phyloP scores from a whole-genome alignment of 345 rosid species.

The Euclidium syriacum region DNA sequence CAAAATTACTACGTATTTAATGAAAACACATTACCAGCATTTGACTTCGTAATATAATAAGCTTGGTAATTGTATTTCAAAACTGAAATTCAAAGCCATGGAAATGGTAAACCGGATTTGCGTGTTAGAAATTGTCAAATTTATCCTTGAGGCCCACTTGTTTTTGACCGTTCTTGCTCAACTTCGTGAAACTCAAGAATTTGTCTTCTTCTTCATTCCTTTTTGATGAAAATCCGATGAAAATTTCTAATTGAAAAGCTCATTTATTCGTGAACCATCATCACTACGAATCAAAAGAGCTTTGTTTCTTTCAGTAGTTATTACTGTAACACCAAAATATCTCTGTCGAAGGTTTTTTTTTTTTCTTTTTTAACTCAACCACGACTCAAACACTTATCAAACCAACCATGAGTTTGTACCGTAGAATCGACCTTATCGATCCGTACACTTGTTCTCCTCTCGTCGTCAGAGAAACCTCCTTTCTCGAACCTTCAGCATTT shows the following conservation, averaged over 20 bases:
- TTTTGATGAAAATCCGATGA: not conserved
- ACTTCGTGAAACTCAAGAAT: slow-evolving; percentile 21
- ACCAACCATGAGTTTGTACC: slow-evolving; percentile 29
- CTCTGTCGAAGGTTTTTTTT: not conserved
- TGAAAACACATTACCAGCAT: not conserved
- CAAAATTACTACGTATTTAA: not conserved
- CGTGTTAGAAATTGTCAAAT: not conserved
- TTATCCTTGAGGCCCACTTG: slow-evolving; percentile 13
- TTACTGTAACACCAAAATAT: not conserved
- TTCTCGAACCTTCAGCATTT: slow-evolving; percentile 10
- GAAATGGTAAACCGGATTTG: not conserved
- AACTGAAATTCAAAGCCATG: not conserved
- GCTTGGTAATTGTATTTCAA: not conserved
- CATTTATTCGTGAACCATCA: not conserved
- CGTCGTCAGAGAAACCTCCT: slow-evolving; percentile 21
- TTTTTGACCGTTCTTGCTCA: slow-evolving; percentile 13
- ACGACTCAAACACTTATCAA: slow-evolving; percentile 24
- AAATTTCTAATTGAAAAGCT: not conserved
- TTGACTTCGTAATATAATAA: not conserved
- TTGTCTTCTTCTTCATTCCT: slow-evolving; percentile 20
- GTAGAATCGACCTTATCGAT: slow-evolving; percentile 23
- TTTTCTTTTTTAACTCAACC: not conserved
- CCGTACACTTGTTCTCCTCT: slow-evolving; percentile 27
- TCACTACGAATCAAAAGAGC: slow-evolving; percentile 12
- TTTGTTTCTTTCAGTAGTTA: not conserved